A percentile compares a stretch with the other conserved stretches of the same genome.
Evolutionary conservation across 1,284 basidiomycete genomes (phyloP).

Genomic region (Stygiomarasmius scandens): DNA sequence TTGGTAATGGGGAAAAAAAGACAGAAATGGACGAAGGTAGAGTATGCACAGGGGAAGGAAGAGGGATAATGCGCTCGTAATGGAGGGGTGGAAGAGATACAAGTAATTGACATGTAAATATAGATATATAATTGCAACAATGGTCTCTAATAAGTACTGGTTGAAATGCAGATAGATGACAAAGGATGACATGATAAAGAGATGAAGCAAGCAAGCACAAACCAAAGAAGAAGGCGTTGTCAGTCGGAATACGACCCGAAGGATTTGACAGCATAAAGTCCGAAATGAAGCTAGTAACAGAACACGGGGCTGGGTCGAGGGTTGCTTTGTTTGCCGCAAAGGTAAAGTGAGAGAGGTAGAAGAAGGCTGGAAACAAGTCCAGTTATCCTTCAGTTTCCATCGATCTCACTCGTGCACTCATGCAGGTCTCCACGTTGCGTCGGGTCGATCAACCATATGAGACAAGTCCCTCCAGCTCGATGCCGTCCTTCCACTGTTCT

Average conservation of each 20-base stretch:
- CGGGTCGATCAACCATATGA: conserved; percentile 42
- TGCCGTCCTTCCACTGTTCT: conserved; percentile 36
- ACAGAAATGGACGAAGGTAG: background rate
- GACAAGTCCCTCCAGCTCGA: conserved; percentile 41
- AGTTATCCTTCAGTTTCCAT: background rate
- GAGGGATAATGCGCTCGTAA: background rate
- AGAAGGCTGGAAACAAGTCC: background rate
- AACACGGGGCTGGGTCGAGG: conserved; percentile 1
- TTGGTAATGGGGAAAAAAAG: background rate
- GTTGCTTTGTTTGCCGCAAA: conserved; percentile 2
- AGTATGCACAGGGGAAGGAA: background rate
- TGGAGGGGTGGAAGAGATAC: background rate
- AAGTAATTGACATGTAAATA: conserved; percentile 8
- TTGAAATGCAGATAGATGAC: conserved; percentile 6
- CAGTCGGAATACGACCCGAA: background rate
- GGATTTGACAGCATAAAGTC: background rate
- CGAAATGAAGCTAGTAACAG: background rate
- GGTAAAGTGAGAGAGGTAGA: conserved; percentile 3
- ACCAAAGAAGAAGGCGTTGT: background rate
- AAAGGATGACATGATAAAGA: background rate
- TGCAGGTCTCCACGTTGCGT: conserved; percentile 34
- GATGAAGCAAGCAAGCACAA: background rate
- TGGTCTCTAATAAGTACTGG: conserved; percentile 15
- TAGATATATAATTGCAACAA: conserved; percentile 14
- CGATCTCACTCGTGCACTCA: conserved; percentile 16